phyloP scores from a whole-genome alignment of 2,329 filamentous ascomycete species.

The Talaromyces islandicus region DNA sequence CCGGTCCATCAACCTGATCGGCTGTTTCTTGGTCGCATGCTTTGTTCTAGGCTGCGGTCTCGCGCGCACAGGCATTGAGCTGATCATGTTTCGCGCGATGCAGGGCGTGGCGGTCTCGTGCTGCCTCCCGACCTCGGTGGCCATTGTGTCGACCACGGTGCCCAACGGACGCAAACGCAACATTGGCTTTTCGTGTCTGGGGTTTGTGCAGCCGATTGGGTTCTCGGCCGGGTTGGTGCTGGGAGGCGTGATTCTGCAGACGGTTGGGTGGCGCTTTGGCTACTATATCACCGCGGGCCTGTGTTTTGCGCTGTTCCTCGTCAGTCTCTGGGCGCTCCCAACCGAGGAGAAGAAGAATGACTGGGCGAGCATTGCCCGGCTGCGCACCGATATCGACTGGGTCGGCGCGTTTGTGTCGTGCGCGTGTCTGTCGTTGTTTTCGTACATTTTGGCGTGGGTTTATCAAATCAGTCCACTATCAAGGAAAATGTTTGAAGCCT shows the following conservation, averaged over 20 bases:
- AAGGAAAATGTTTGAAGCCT: not conserved
- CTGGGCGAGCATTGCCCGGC: not conserved
- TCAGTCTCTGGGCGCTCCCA: slow-evolving; percentile 7
- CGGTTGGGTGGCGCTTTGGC: slow-evolving; percentile 43
- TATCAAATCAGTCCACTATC: not conserved
- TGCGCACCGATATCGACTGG: slow-evolving; percentile 42
- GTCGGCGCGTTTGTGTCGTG: slow-evolving; percentile 40
- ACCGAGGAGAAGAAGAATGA: not conserved
- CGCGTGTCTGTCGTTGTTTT: slow-evolving; percentile 41
- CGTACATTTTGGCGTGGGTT: slow-evolving; percentile 36
- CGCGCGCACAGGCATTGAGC: slow-evolving; percentile 27
- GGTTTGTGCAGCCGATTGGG: slow-evolving; percentile 45
- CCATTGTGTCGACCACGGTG: slow-evolving; percentile 42
- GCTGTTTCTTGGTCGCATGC: slow-evolving; percentile 35
- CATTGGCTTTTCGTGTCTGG: slow-evolving; percentile 45
- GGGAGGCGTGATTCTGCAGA: slow-evolving; percentile 43
- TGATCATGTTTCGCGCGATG: slow-evolving; percentile 42
- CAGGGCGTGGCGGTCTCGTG: slow-evolving; percentile 41
- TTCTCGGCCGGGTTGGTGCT: slow-evolving; percentile 45
- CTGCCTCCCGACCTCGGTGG: slow-evolving; percentile 42
- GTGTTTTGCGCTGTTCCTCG: slow-evolving; percentile 6
- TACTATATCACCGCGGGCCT: slow-evolving; percentile 24
- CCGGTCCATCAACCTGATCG: slow-evolving; percentile 40
- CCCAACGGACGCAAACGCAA: slow-evolving; percentile 41
- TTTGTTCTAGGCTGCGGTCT: slow-evolving; percentile 39